Evolutionary conservation across 1,284 basidiomycete species (phyloP), one percentile per base, ranked within the genome.

Genomic region (Irpex sp.): DNA sequence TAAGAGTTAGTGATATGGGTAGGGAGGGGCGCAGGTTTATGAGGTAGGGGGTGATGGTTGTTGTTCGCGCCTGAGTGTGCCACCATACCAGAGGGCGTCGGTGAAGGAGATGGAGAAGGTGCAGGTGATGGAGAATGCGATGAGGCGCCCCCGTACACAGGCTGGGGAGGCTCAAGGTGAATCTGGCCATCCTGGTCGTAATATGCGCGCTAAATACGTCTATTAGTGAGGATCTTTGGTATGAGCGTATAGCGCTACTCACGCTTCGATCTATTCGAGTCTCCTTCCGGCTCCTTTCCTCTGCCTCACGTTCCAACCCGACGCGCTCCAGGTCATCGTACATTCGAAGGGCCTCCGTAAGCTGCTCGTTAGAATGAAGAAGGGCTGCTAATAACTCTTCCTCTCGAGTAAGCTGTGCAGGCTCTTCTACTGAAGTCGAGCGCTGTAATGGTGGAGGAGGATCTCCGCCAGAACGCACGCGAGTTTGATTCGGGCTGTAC

Each of bases 301-400:
- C 82, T 3, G 82, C 79, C 64, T 82, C 81, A 58, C 83, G 80
- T 71, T 91, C 89, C 26, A 84, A 73, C 7, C 85, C 88, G 9
- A 93, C 78, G 21, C 86, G 79, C 64, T 87, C 82, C 37, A 92
- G 75, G 69, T 93, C 91, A 7, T 92, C 87, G 68, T 85, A 81
- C 64, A 83, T 76, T 37, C 75, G 70, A 66, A 87, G 71, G 6
- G 80, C 82, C 34, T 77, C 79, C 2, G 80, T 64, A 36, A 87
- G 75, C n/a, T 80, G 80, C 62, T 80, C 85, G 68, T 93, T 87
- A 17, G 90, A 87, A 36, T 75, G 81, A 13, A 93, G 77, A 56
- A 93, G 77, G 8, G 83, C 83, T 19, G 81, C 88, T 19, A 93
- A 76, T 4, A 88, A 77, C 68, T 82, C 78, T 70, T 90, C 88